Conservation (phyloP, 176 grass and related monocot species). For the Oryza longistaminata region DNA sequence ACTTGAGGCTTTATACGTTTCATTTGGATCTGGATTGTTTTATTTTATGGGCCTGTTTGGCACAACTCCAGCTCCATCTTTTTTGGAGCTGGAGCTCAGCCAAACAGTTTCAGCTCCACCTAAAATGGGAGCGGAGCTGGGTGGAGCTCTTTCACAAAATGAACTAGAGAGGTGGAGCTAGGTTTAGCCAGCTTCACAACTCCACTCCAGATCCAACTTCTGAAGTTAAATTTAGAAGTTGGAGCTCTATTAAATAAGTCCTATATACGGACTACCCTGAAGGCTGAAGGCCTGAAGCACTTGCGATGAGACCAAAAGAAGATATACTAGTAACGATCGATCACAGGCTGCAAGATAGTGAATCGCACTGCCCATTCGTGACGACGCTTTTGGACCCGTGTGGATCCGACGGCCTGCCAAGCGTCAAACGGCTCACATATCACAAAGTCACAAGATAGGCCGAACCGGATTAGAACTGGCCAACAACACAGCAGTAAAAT, state of each 20-base stretch:
- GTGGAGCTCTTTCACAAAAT: no score
- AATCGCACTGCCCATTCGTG: not conserved
- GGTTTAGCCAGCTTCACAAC: no score
- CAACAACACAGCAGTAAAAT: slow-evolving; percentile 3
- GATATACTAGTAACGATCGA: not conserved
- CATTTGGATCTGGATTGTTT: not conserved
- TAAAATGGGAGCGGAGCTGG: no score
- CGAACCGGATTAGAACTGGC: not conserved
- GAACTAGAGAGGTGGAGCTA: no score
- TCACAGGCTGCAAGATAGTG: not conserved
- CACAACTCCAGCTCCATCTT: no score
- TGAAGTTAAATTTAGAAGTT: no score
- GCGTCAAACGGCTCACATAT: slow-evolving; percentile 13
- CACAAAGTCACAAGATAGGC: not conserved
- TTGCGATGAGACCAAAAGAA: not conserved
- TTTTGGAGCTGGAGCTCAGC: no score
- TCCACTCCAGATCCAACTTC: no score
- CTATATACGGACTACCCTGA: not conserved
- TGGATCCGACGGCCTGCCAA: not conserved
- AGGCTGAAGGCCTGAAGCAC: not conserved
- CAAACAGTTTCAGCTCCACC: no score
- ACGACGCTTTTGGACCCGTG: slow-evolving; percentile 20
- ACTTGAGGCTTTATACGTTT: not conserved
- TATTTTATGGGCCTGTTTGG: not conserved
- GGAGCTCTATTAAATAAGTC: no score